These are phyloP conservation scores for Rubia yunnanensis DNA, from an alignment of 257 asterid genomes.

Conservation along the genomic window DNA sequence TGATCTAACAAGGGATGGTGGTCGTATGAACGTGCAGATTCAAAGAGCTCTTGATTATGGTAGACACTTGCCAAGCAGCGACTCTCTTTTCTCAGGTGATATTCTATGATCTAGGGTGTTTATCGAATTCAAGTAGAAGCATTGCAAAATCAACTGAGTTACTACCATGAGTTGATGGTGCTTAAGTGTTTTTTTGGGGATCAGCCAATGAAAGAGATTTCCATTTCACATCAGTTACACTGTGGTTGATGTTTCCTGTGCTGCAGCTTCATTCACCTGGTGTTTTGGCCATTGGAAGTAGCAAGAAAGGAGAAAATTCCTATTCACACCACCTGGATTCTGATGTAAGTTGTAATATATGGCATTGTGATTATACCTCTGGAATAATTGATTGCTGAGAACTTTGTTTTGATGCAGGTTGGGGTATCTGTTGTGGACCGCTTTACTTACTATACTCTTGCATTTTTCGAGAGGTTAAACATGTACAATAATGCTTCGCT, in stretches of 20 bases:
- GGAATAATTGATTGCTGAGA: constrained; percentile 9
- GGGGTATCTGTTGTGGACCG: constrained; percentile 97
- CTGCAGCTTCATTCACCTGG: constrained; percentile 94
- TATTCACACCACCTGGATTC: constrained; percentile 92
- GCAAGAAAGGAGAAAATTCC: constrained; percentile 95
- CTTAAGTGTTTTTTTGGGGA: neutral
- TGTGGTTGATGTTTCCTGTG: constrained; percentile 13
- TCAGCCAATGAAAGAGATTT: neutral
- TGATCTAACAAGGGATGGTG: constrained; percentile 10
- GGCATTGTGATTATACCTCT: neutral
- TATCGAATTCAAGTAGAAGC: neutral
- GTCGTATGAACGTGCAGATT: constrained; percentile 45
- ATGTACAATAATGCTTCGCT: constrained; percentile 88
- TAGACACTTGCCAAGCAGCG: constrained; percentile 99
- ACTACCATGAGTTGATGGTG: neutral
- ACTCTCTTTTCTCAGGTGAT: constrained; percentile 89
- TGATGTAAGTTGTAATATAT: constrained; percentile 51
- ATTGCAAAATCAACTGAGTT: neutral
- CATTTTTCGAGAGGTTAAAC: constrained; percentile 94
- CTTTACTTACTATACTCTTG: constrained; percentile 86
- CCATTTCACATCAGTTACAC: neutral
- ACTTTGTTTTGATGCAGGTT: constrained; percentile 47
- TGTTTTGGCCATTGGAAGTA: constrained; percentile 95
- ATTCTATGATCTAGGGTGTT: constrained; percentile 2
- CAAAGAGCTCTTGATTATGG: constrained; percentile 96